Percentiles rank a stretch among this genome's conserved stretches.
These are phyloP conservation scores for Silene vulgaris DNA, from an alignment of 179 eudicot species.

Conservation along the genomic window DNA sequence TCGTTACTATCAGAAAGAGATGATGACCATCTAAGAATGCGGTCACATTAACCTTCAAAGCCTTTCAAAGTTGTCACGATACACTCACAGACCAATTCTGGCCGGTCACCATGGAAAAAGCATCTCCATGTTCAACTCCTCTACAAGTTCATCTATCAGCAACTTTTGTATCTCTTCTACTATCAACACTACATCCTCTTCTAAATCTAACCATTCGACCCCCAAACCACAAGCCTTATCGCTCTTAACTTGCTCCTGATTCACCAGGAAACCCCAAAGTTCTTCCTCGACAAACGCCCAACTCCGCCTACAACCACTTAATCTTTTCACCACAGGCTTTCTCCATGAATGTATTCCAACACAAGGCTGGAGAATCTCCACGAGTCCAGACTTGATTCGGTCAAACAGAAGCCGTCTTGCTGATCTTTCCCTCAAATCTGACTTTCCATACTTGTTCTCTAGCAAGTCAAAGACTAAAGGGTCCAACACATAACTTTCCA, in stretches of 20 bases:
- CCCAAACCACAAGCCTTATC: slow-evolving; percentile 41
- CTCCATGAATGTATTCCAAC: slow-evolving; percentile 20
- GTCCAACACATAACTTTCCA: slow-evolving; percentile 21
- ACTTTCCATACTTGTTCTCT: slow-evolving; percentile 36
- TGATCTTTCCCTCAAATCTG: slow-evolving; percentile 28
- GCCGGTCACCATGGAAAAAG: background rate
- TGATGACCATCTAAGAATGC: background rate
- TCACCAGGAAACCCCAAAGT: slow-evolving; percentile 43
- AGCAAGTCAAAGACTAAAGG: slow-evolving; percentile 29
- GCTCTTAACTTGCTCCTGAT: slow-evolving; percentile 40
- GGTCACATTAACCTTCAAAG: background rate
- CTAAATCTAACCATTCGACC: slow-evolving; percentile 42
- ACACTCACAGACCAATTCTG: background rate
- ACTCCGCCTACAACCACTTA: slow-evolving; percentile 17
- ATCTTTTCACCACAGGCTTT: slow-evolving; percentile 30
- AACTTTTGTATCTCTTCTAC: slow-evolving; percentile 48
- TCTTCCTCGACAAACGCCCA: slow-evolving; percentile 51
- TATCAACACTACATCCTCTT: slow-evolving; percentile 43
- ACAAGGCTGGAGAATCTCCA: slow-evolving; percentile 24
- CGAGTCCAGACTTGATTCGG: slow-evolving; percentile 27
- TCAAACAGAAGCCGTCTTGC: slow-evolving; percentile 42
- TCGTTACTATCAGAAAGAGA: too few relatives aligned
- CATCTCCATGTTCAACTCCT: slow-evolving; percentile 39
- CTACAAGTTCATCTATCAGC: slow-evolving; percentile 52
- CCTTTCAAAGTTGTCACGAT: background rate